Evolutionary conservation across 1,284 basidiomycete genomes (phyloP).

Genomic region (Ceratobasidium sp.): DNA sequence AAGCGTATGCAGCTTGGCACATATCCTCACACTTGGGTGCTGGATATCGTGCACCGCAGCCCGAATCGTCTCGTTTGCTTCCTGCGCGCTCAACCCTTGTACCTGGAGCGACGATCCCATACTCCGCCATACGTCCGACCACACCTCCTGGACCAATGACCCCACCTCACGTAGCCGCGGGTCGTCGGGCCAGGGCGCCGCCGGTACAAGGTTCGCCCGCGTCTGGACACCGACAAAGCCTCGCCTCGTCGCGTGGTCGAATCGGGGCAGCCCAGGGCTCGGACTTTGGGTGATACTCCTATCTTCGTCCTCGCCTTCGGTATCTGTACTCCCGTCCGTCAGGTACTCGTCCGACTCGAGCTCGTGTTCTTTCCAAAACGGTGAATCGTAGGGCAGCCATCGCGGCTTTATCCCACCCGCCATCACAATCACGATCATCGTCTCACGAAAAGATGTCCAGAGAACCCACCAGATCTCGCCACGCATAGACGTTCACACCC

Average conservation of each 20-base stretch:
- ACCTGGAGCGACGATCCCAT: conserved; percentile 22
- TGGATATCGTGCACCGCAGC: conserved; percentile 28
- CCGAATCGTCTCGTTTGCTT: conserved; percentile 23
- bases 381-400: conserved; percentile 20
- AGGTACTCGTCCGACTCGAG: background rate
- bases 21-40: conserved; percentile 15
- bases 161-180: conserved; percentile 13
- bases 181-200: conserved; percentile 18
- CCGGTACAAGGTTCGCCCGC: conserved; percentile 11
- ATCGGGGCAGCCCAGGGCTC: background rate
- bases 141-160: conserved; percentile 13
- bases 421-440: background rate
- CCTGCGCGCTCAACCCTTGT: background rate
- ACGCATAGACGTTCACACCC: conserved; percentile 30
- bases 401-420: background rate
- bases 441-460: background rate
- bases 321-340: background rate
- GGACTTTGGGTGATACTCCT: background rate
- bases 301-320: background rate
- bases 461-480: conserved; percentile 6
- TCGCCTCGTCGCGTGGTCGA: background rate
- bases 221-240: conserved; percentile 22
- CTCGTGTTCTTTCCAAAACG: conserved; percentile 33
- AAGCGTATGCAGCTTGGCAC: conserved; percentile 27
- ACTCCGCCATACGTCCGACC: conserved; percentile 29